These are phyloP conservation scores for Penicillium dipodomyicola DNA, from an alignment of 495 filamentous ascomycete genomes.

Conservation along the genomic window DNA sequence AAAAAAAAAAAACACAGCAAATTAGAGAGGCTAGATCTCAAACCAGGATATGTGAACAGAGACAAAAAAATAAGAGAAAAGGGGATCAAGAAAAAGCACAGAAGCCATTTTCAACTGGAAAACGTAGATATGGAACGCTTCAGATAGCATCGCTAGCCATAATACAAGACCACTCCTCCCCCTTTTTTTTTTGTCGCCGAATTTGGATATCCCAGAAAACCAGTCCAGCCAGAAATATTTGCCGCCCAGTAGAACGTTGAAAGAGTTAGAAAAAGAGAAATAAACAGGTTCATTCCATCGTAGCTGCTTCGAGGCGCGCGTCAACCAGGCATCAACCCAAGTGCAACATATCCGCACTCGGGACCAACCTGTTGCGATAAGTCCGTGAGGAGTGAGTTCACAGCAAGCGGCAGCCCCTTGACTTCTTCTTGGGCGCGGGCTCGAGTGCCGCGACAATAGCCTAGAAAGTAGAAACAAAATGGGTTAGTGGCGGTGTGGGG, in stretches of 20 bases:
- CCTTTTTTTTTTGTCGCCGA: conserved; percentile 11
- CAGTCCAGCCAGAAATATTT: conserved; percentile 17
- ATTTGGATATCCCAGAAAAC: conserved; percentile 20
- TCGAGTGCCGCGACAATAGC: conserved; percentile 88
- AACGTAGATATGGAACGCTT: conserved; percentile 23
- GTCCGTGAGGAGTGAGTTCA: conserved; percentile 22
- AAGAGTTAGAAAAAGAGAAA: conserved; percentile 25
- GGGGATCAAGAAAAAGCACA: conserved; percentile 16
- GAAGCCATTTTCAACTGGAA: conserved; percentile 15
- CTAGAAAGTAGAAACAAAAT: conserved; percentile 42
- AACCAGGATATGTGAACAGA: conserved; percentile 7
- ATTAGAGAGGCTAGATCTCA: conserved; percentile 3
- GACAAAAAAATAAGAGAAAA: conserved; percentile 2
- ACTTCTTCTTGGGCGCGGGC: conserved; percentile 72
- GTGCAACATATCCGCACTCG: conserved; percentile 5
- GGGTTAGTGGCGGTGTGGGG: conserved; percentile 14
- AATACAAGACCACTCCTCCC: conserved; percentile 7
- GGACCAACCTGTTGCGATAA: conserved; percentile 28
- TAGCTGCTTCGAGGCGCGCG: conserved; percentile 24
- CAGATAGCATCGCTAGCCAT: conserved; percentile 25
- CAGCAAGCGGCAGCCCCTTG: conserved; percentile 43
- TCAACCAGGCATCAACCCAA: conserved; percentile 15
- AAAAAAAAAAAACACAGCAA: conserved; percentile 4
- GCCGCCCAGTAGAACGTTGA: conserved; percentile 19
- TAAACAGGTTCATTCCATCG: conserved; percentile 33